Percentiles rank a stretch among this genome's conserved stretches.
Conservation (phyloP, 2,329 filamentous ascomycete species). For the Epichloe sp. region DNA sequence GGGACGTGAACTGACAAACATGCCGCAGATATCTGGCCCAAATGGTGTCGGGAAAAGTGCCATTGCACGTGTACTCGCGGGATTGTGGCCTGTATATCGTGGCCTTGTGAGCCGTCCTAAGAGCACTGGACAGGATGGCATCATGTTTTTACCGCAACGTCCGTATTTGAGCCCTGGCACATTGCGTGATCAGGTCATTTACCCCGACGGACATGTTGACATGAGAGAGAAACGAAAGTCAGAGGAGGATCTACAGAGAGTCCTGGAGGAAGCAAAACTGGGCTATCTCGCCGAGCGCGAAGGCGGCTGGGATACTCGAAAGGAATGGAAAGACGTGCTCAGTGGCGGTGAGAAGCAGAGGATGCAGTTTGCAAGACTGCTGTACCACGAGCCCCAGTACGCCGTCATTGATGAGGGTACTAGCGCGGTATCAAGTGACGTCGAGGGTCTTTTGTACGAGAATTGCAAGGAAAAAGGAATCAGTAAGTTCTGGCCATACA, state of each 20-base stretch:
- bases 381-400: conserved; percentile 92
- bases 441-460: conserved; percentile 89
- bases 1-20: conserved; percentile 7
- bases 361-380: conserved; percentile 75
- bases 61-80: conserved; percentile 75
- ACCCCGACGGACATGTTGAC: conserved; percentile 86
- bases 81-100: conserved; percentile 91
- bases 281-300: conserved; percentile 86
- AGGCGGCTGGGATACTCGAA: conserved; percentile 90
- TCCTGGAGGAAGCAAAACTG: conserved; percentile 72
- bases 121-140: conserved; percentile 68
- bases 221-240: conserved; percentile 72
- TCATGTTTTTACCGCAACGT: conserved; percentile 95
- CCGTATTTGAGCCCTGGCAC: conserved; percentile 89
- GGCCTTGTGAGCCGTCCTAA: conserved; percentile 83
- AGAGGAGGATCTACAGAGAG: conserved; percentile 63
- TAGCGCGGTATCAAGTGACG: conserved; percentile 84
- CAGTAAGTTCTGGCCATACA: conserved; percentile 43
- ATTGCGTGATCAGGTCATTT: conserved; percentile 92
- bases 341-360: conserved; percentile 95
- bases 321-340: conserved; percentile 98
- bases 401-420: conserved; percentile 94
- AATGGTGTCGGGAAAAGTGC: conserved; percentile 92
- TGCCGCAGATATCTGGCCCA: conserved; percentile 62
- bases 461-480: conserved; percentile 86